phyloP scores from a whole-genome alignment of 2,329 filamentous ascomycete genomes.

The Fusarium liriodendri region DNA sequence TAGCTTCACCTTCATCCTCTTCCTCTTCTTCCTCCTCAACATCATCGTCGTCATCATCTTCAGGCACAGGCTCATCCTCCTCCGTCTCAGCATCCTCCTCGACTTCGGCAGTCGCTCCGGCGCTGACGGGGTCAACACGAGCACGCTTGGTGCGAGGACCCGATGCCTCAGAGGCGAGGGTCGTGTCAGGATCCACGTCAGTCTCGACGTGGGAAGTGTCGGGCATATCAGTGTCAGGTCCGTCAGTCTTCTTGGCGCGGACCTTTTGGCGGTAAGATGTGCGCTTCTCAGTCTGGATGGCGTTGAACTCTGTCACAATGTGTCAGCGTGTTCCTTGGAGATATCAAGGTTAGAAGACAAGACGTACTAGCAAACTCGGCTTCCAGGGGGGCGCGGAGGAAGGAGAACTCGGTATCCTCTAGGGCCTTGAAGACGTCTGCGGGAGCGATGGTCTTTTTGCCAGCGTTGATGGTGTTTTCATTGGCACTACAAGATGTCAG shows the following conservation, averaged over 20 bases:
- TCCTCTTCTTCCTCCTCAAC: constrained; percentile 59
- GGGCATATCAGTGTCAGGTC: constrained; percentile 52
- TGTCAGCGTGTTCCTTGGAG: neutral
- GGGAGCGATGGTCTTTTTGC: constrained; percentile 83
- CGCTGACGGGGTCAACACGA: constrained; percentile 56
- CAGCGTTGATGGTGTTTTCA: constrained; percentile 72
- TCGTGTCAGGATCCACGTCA: constrained; percentile 50
- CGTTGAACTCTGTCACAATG: constrained; percentile 71
- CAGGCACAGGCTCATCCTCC: constrained; percentile 58
- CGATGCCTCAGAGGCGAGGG: constrained; percentile 47
- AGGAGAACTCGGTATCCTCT: constrained; percentile 81
- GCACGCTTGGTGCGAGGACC: constrained; percentile 56
- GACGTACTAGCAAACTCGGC: constrained; percentile 79
- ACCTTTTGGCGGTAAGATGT: constrained; percentile 78
- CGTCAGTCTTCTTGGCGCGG: constrained; percentile 68
- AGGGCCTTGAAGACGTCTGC: constrained; percentile 81
- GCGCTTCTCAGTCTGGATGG: constrained; percentile 78
- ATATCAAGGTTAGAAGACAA: neutral
- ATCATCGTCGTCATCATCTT: constrained; percentile 62
- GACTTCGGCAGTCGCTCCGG: constrained; percentile 49
- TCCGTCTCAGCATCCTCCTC: constrained; percentile 51
- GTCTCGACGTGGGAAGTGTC: constrained; percentile 45
- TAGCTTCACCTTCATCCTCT: constrained; percentile 57
- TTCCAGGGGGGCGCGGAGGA: constrained; percentile 75
- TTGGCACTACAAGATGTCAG: constrained; percentile 68